Evolutionary conservation across 306 rosid genomes (phyloP).

Genomic region (Sesbania bispinosa): DNA sequence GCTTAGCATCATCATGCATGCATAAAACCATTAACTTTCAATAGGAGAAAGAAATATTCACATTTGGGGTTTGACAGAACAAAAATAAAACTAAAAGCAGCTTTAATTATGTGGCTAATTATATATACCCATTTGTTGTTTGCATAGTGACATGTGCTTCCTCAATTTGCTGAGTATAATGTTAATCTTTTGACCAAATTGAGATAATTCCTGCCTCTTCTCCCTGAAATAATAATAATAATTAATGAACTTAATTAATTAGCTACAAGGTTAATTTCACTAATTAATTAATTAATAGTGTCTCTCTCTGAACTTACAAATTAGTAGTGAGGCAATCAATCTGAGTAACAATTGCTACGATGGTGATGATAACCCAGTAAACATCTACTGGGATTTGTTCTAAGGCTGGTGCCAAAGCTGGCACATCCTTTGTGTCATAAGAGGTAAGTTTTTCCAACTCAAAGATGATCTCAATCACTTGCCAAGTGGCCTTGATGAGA

Average conservation of each 20-base stretch:
- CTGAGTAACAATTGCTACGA: constrained; percentile 38
- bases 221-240: constrained; percentile 13
- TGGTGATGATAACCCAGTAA: constrained; percentile 57
- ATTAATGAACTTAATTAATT: neutral
- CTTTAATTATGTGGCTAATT: neutral
- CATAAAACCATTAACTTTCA: neutral
- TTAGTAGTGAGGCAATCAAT: constrained; percentile 4
- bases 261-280: neutral
- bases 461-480: constrained; percentile 42
- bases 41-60: too few species aligned
- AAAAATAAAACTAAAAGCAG: neutral
- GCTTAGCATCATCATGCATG: too few species aligned
- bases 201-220: constrained; percentile 26
- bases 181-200: constrained; percentile 36
- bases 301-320: too few species aligned
- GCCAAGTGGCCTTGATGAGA: constrained; percentile 41
- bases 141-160: constrained; percentile 20
- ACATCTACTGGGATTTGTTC: constrained; percentile 36
- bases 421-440: constrained; percentile 28
- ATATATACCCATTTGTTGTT: constrained; percentile 26
- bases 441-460: constrained; percentile 30
- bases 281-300: too few species aligned
- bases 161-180: constrained; percentile 31
- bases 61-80: neutral
- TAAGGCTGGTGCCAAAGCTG: neutral